Conservation (phyloP, 495 filamentous ascomycete species). For the Penicillium paxilli region DNA sequence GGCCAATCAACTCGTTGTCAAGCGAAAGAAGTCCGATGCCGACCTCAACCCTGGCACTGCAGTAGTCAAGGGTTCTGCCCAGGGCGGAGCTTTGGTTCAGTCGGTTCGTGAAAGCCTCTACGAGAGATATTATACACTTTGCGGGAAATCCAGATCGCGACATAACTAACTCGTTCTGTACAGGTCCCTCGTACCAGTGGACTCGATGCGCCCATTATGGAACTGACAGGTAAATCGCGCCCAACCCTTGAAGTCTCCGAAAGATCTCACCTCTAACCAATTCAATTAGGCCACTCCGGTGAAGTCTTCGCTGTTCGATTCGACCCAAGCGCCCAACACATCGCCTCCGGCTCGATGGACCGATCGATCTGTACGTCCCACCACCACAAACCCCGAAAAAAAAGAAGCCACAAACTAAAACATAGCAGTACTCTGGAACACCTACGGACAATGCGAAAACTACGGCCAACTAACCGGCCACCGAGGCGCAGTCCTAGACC, state of each 20-base stretch:
- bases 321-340: slow-evolving; percentile 79
- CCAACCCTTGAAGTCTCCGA: neutral
- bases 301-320: slow-evolving; percentile 93
- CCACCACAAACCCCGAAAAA: neutral
- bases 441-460: slow-evolving; percentile 89
- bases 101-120: too few relatives aligned
- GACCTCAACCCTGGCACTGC: slow-evolving; percentile 64
- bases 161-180: slow-evolving; percentile 12
- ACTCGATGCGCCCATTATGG: slow-evolving; percentile 91
- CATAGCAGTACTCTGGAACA: slow-evolving; percentile 76
- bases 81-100: slow-evolving; percentile 78
- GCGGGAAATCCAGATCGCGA: too few relatives aligned
- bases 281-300: slow-evolving; percentile 60
- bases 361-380: slow-evolving; percentile 73
- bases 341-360: slow-evolving; percentile 96
- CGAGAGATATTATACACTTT: too few relatives aligned
- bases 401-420: neutral
- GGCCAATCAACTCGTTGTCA: slow-evolving; percentile 77
- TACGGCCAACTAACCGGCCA: slow-evolving; percentile 86
- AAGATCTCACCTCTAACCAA: slow-evolving; percentile 7
- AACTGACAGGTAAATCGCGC: slow-evolving; percentile 71
- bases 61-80: slow-evolving; percentile 63
- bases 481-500: slow-evolving; percentile 83
- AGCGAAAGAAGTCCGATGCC: slow-evolving; percentile 74
- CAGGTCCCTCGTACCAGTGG: slow-evolving; percentile 83